Base-by-base conservation (phyloP, 164 flowering plant genomes). In the Sextonia rubra region DNA sequence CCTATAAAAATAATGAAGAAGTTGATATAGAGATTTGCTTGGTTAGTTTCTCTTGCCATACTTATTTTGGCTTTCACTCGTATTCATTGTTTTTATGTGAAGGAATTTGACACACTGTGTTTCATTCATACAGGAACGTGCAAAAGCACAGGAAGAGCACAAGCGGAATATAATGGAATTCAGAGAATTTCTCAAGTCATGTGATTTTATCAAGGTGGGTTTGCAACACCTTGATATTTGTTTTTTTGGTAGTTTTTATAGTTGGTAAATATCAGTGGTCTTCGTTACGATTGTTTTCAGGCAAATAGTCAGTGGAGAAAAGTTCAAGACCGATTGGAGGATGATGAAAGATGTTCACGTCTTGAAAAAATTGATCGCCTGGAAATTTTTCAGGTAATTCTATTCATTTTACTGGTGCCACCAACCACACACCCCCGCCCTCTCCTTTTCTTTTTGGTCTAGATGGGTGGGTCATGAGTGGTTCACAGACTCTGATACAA, bases 341-440 rank as follows among this genome's bases (percentile, higher is more conserved):
- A 90, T 80, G 96, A 91, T 88, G 99, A 92, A 76, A 86, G 96
- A 73, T 90, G 94, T 72, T 84, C 85, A 47, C 86, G 97, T 26
- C 97, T 94, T 74, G 97, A 92, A 75, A 92, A 94, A 76, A 82
- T 94, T 77, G 98, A 92, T 30, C 91, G 99, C 62, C 80, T 94
- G 80, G 88, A 89, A 69, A 85, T 87, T 71, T 94, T 87, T 70
- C 97, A 93, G 90, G 98, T 89, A 71, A 71, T 17, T 60, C 71
- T 27, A 60, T 14, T 5, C 64, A 32, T 30, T 73, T 66, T 70
- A 66, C 29, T 29, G 44, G n/a, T n/a, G n/a, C n/a, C n/a, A n/a
- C n/a, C n/a, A n/a, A n/a, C n/a, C n/a, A n/a, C n/a, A n/a, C n/a
- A n/a, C n/a, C n/a, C n/a, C n/a, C n/a, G n/a, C n/a, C n/a, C n/a